Evolutionary conservation across 257 asterid species (phyloP), one percentile per base, ranked within the genome.

Genomic region (Fraxinus americana): DNA sequence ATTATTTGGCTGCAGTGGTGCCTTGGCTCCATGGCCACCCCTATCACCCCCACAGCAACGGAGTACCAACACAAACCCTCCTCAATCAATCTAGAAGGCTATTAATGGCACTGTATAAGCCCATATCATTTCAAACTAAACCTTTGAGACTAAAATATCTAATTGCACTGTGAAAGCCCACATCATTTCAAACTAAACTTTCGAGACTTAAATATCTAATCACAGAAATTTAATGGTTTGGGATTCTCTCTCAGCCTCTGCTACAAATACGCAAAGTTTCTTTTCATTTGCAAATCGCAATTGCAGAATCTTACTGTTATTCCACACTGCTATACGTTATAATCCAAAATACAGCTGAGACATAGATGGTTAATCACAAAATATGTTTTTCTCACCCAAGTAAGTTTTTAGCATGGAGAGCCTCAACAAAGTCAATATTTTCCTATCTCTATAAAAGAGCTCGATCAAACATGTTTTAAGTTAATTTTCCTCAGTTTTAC

Each of bases 261-360:
- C 75, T 57, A 76, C 7, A 73, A 73, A 45, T 23, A 71, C n/a
- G 41, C 59, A 4, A 77, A 21, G 11, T 68, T 21, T 41, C 48
- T 2, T 16, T 39, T 50, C 39, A 75, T 75, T 71, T 27, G 30
- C 54, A 70, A 75, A 74, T 71, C 34, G 27, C 52, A 70, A 66
- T 52, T 39, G 76, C 80, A 66, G 67, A 70, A 67, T 41, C 72
- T 17, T 74, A 72, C 38, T 45, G 52, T 43, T 41, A 11, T 59
- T 70, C 63, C 65, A 29, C n/a, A 48, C 48, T 67, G 61, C 65
- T 73, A 45, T 1, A 41, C 48, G 43, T 38, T 38, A 38, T 38
- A 38, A 38, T 38, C 43, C 43, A 38, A 38, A 38, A 8, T 38
- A 8, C 2, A 38, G 41, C 41, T 36, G 10, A 36, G 41, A 36